Evolutionary conservation across 169 alveolate species (phyloP).

Genomic region (Amoebophrya sp.): DNA sequence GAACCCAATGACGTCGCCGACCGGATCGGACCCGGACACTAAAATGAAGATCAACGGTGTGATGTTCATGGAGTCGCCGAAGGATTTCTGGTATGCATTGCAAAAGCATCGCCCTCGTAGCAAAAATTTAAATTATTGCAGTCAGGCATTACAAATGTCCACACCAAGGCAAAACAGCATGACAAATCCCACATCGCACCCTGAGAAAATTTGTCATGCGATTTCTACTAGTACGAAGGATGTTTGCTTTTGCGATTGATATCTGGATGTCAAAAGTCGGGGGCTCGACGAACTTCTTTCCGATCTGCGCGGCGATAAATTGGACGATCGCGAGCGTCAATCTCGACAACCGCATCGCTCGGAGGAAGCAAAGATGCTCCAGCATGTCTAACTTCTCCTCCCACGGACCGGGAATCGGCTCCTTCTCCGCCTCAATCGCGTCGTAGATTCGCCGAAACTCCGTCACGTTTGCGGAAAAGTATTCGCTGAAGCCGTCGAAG

Average conservation of each 20-base stretch:
- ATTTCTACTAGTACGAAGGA: no score
- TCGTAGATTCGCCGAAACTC: slow-evolving; percentile 73
- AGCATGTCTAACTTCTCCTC: slow-evolving; percentile 53
- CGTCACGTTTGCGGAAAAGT: slow-evolving; percentile 60
- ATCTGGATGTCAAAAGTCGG: slow-evolving; percentile 79
- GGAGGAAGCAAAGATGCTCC: slow-evolving; percentile 71
- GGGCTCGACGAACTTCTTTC: slow-evolving; percentile 73
- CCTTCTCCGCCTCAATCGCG: slow-evolving; percentile 74
- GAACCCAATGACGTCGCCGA: slow-evolving; percentile 75
- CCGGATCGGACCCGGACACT: slow-evolving; percentile 86
- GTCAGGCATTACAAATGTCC: no score
- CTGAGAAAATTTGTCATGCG: no score
- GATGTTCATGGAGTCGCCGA: slow-evolving; percentile 68
- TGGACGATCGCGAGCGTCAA: slow-evolving; percentile 69
- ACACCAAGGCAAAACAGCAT: no score
- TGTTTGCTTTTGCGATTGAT: slow-evolving; percentile 43
- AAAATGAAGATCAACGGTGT: slow-evolving; percentile 82
- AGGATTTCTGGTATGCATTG: no score
- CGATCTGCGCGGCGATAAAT: slow-evolving; percentile 71
- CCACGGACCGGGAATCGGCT: slow-evolving; percentile 82
- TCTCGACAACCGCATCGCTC: slow-evolving; percentile 79
- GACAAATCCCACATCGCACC: no score
- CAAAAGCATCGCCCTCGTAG: no score
- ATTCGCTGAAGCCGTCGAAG: slow-evolving; percentile 71
- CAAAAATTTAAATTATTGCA: no score